Evolutionary conservation across 148 eudicot species (phyloP), one percentile per base, ranked within the genome.

Genomic region (Tetragonia tetragonoides): DNA sequence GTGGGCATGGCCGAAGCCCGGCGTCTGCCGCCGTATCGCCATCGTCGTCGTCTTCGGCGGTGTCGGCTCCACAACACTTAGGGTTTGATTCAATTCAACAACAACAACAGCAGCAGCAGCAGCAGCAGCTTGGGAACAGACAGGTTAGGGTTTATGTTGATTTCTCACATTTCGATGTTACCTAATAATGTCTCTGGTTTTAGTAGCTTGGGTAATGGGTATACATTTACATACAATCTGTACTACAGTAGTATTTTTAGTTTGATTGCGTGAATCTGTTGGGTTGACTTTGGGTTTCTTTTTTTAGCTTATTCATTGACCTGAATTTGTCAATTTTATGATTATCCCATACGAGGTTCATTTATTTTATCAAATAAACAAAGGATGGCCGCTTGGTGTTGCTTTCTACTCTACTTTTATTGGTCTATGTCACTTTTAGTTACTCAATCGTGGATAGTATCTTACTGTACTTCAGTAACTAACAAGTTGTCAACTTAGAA

Each of bases 21-120:
- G 89, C 92, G 75, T 86, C 93, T 3, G 81, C 97, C 63, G 88
- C 90, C n/a, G 97, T 90, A 10, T 92, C 97, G 73, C 97, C 97
- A 66, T 81, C 97, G 56, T 91, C 97, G 3, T 93, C 97, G 8
- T 91, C 97, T 2, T 89, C 95, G n/a, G 88, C 92, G 7, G 90
- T 78, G 14, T 90, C 94, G 71, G 74, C 91, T 5, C 86, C 85
- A 17, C 69, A 76, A 57, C 88, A 87, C 37, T 70, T 87, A 59
- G 96, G 93, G 84, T 85, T 89, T 73, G 96, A 91, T 86, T 79
- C 87, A 82, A 86, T 82, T 77, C 92, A 91, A 77, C 92, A 83
- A 15, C 89, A 84, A 54, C 88, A 82, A 59, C 86, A 78, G 54
- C 89, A 86, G 37, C 88, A 82, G 61, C 87, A 60, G 8, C 86